Percentiles rank a stretch among this genome's conserved stretches.
Evolutionary conservation across 1,139 yeast species (phyloP).

Genomic region (Saccharomyces hybrid): DNA sequence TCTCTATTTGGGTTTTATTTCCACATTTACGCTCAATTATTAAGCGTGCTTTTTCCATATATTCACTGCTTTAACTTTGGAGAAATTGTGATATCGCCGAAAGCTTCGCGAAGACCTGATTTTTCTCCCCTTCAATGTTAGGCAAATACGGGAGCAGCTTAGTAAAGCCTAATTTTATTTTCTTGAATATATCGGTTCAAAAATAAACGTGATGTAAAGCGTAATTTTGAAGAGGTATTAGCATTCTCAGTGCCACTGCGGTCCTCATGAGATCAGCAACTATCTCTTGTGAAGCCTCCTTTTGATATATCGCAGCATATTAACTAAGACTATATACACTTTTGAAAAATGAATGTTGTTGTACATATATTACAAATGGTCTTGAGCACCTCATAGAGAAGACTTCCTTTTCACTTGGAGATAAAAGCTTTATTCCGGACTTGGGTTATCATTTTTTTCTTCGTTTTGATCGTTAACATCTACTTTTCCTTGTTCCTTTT

Average conservation of each 20-base stretch:
- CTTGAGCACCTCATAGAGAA: background rate
- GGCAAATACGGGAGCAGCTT: background rate
- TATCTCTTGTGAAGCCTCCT: background rate
- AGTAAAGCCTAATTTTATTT: background rate
- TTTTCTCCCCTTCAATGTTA: background rate
- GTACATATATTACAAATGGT: background rate
- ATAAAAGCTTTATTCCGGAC: background rate
- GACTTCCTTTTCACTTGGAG: background rate
- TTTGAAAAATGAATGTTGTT: background rate
- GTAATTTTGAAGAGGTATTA: background rate
- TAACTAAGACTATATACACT: background rate
- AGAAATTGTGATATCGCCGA: background rate
- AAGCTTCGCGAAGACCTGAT: background rate
- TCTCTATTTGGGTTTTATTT: too few relatives aligned
- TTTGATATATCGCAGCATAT: background rate
- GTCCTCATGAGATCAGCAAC: background rate
- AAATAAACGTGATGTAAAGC: background rate
- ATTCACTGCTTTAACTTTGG: background rate
- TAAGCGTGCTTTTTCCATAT: background rate
- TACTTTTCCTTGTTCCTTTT: background rate
- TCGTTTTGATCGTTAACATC: background rate
- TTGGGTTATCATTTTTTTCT: background rate
- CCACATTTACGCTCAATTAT: too few relatives aligned
- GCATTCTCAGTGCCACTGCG: background rate
- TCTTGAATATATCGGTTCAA: background rate